Percentiles rank a stretch among this genome's conserved stretches.
phyloP scores from a whole-genome alignment of 2,329 filamentous ascomycete species.

The Fusarium solani-melongenae region DNA sequence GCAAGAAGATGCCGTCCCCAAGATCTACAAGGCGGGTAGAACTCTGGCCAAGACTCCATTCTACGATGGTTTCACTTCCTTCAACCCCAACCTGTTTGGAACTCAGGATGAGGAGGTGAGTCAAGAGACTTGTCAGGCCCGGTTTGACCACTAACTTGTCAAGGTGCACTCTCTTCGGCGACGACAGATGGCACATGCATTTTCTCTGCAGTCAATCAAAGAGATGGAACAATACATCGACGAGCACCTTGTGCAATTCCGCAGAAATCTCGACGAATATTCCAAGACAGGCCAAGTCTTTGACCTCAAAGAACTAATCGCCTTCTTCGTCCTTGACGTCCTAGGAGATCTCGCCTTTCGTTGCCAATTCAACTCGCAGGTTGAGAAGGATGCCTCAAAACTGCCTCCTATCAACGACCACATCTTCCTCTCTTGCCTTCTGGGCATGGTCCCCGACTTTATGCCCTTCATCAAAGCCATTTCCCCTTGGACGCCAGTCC shows the following conservation, averaged over 20 bases:
- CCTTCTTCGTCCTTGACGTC: neutral
- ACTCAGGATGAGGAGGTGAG: neutral
- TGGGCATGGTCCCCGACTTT: neutral
- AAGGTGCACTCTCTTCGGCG: neutral
- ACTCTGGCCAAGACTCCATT: neutral
- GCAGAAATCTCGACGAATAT: neutral
- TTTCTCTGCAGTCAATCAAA: neutral
- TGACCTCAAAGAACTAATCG: neutral
- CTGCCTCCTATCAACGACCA: neutral
- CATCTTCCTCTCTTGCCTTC: neutral
- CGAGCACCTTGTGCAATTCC: neutral
- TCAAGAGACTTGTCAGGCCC: too few species aligned
- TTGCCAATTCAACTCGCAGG: neutral
- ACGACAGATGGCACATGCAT: neutral
- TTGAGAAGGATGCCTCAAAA: neutral
- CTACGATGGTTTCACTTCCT: neutral
- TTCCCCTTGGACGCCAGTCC: neutral
- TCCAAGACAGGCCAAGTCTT: neutral
- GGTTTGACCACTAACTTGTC: neutral
- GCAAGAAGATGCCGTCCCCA: neutral
- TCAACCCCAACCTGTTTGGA: neutral
- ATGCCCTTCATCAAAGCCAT: neutral
- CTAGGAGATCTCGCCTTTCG: neutral
- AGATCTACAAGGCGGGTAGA: neutral
- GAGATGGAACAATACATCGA: neutral